Percentiles rank a stretch among this genome's conserved stretches.
These are phyloP conservation scores for Didymella glomerata DNA, from an alignment of 2,329 filamentous ascomycete species.

Conservation along the genomic window DNA sequence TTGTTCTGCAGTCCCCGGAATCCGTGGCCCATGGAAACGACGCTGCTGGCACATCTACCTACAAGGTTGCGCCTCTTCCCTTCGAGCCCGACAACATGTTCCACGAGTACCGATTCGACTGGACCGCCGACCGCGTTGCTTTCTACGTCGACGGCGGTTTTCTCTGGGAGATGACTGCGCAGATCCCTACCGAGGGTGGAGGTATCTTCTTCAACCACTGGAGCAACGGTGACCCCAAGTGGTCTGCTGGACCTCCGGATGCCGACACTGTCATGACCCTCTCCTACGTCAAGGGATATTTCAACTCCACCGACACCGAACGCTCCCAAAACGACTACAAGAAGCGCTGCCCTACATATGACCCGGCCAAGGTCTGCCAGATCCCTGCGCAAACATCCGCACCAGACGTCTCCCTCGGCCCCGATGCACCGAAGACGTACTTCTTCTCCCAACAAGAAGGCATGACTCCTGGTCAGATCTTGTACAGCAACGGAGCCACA, in stretches of 20 bases:
- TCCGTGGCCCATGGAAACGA: constrained; percentile 69
- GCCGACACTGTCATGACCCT: constrained; percentile 70
- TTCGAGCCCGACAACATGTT: constrained; percentile 72
- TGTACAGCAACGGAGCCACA: constrained; percentile 34
- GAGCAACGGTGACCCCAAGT: constrained; percentile 77
- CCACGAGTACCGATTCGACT: constrained; percentile 85
- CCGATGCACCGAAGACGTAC: constrained; percentile 45
- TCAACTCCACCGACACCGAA: constrained; percentile 68
- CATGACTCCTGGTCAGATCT: constrained; percentile 43
- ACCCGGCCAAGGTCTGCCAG: constrained; percentile 42
- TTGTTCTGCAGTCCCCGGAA: constrained; percentile 75
- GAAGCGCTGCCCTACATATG: constrained; percentile 42
- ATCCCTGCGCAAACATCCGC: constrained; percentile 46
- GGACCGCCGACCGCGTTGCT: constrained; percentile 66
- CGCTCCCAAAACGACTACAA: constrained; percentile 42
- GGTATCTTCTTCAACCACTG: constrained; percentile 76
- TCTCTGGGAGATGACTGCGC: constrained; percentile 64
- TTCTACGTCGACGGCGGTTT: constrained; percentile 73
- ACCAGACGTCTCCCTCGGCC: constrained; percentile 39
- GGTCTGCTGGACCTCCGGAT: constrained; percentile 75
- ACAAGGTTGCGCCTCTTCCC: constrained; percentile 64
- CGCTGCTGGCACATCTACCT: constrained; percentile 67
- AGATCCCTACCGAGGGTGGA: constrained; percentile 68
- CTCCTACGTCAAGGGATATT: constrained; percentile 79
- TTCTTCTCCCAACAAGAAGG: constrained; percentile 44